Conservation (phyloP, 352 stramenopile genomes). For the Saprolegnia diclina region DNA sequence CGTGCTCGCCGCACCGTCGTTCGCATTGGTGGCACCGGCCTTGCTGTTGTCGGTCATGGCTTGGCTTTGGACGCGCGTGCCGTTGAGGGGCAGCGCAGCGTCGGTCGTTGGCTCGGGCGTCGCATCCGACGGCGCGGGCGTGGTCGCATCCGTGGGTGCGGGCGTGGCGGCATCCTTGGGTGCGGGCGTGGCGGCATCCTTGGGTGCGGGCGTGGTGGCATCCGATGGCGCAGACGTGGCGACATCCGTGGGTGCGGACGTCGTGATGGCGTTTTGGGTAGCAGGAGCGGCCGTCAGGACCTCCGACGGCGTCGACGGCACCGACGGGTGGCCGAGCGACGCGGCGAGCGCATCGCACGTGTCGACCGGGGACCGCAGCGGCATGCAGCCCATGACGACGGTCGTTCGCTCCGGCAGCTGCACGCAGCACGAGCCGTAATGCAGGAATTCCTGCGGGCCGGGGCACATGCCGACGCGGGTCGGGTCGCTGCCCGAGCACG, state of each 20-base stretch:
- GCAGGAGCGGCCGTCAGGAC: neutral
- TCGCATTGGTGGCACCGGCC: neutral
- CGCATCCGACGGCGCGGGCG: neutral
- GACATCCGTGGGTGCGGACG: neutral
- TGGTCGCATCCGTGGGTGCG: neutral
- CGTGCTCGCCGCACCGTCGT: neutral
- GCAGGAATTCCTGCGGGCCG: constrained; percentile 1
- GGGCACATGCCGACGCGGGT: constrained; percentile 5
- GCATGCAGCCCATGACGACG: constrained; percentile 22
- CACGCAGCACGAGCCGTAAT: constrained; percentile 22
- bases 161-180: neutral
- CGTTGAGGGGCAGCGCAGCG: neutral
- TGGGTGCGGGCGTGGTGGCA: neutral
- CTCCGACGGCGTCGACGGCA: neutral
- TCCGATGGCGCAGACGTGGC: neutral
- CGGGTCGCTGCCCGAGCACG: neutral
- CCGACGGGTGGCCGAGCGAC: neutral
- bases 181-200: neutral
- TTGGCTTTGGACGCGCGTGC: neutral
- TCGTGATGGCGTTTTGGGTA: neutral
- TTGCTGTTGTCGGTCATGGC: constrained; percentile 13
- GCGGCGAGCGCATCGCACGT: constrained; percentile 16
- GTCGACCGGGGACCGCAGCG: constrained; percentile 2
- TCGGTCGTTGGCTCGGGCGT: neutral
- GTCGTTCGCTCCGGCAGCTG: constrained; percentile 1